Evolutionary conservation across 352 stramenopile genomes (phyloP), one percentile per base, ranked within the genome.

Genomic region (Thalassiosira delicatula): DNA sequence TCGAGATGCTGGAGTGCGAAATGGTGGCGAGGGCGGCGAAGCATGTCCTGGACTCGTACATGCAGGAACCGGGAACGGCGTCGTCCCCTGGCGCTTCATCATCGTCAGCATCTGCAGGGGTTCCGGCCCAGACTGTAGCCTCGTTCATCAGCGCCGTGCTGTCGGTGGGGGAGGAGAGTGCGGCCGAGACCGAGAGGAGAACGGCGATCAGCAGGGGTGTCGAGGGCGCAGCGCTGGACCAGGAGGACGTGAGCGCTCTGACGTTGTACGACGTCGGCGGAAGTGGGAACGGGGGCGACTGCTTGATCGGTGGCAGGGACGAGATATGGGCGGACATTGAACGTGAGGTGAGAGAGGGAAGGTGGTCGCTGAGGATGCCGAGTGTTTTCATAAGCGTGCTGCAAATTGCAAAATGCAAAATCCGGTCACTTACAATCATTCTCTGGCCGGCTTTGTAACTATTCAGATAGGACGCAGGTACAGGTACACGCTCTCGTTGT

Each of bases 1-100:
- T 98, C 19, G 96, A 98, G 83, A 79, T 98, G 5, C 86, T 98
- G 2, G 97, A 99, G 76, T 95, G 96, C 14, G 97, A 99, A 86
- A 99, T 99, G 93, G 94, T 98, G 49, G 93, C 96, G 23, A 95
- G 97, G 76, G 95, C 91, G 30, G 76, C 93, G 32, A 98, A 98
- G 88, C 90, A 94, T 80, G 88, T 93, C 46, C 82, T 94, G 0
- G 85, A 93, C 63, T 75, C 70, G 14, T 93, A 94, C 61, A 66
- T 93, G 35, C 85, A 60, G 12, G 84, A 91, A 62, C 82, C 86
- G 66, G 86, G 81, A 27, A 61, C 76, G 32, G 51, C 70, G 54
- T 12, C 29, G 27, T 44, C 23, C n/a, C n/a, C n/a, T n/a, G n/a
- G n/a, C n/a, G n/a, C n/a, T n/a, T n/a, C n/a, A n/a, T n/a, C n/a